Evolutionary conservation across 2,329 filamentous ascomycete species (phyloP), one percentile per base, ranked within the genome.

Genomic region (Bipolaris cookei): DNA sequence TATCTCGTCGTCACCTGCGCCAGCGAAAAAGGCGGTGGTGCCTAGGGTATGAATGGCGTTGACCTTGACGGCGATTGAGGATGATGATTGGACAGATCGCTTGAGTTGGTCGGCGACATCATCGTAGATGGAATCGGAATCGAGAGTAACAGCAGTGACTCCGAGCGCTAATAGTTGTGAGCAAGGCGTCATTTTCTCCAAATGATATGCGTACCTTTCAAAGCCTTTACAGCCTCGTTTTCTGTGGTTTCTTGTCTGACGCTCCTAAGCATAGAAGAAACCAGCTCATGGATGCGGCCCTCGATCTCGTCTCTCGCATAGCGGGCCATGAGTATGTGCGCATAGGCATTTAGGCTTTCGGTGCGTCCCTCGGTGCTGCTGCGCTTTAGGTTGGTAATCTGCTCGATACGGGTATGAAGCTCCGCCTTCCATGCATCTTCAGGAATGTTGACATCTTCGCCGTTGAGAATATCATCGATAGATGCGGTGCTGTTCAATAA

Each of bases 361-460:
- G 92, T 89, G 50, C 92, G 86, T 20, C 87, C 86, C 61, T 90
- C 85, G 21, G 83, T 85, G 63, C 88, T 92, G 76, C 88, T 91
- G 63, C 89, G 87, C 81, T 96, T 96, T 67, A 90, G 88, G 65
- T 90, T 86, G 52, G 89, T 82, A 25, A 96, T 84, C 64, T 90
- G 87, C 45, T 88, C 82, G 61, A 96, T 87, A 56, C 88, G 85
- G 60, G 88, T 84, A 25, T 83, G 80, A 32, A 93, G 78, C 54
- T 86, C 83, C 14, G 84, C 78, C 43, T 86, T 83, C 84, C 90
- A 90, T 18, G 80, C 79, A 23, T 83, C 82, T 39, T 73, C 67
- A 46, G 81, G 77, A 11, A 77, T 75, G 16, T 81, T 74, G 23
- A 82, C 76, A 50, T 86, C 84, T n/a, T 81, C 81, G 56, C 67